A percentile compares a stretch with the other conserved stretches of the same genome.
Conservation (phyloP, 2,329 filamentous ascomycete genomes). For the Tothia fuscella region DNA sequence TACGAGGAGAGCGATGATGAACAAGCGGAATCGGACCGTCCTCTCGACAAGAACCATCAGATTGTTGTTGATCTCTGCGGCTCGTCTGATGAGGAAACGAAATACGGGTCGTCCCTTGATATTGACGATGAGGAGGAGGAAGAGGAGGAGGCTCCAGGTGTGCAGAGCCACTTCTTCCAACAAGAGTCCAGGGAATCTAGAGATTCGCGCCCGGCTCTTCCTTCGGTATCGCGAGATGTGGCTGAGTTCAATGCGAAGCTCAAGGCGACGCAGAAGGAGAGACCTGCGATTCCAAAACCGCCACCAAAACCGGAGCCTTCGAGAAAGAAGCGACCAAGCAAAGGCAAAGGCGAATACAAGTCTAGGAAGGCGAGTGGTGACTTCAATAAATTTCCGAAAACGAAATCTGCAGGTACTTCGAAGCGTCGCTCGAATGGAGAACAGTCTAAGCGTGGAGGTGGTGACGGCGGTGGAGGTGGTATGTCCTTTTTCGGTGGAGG, state of each 20-base stretch:
- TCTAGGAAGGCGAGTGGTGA: not conserved
- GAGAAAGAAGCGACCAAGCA: conserved; percentile 1
- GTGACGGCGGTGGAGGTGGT: conserved; percentile 6
- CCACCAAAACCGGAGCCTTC: not conserved
- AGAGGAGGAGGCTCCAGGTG: conserved; percentile 5
- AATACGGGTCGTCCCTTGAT: not conserved
- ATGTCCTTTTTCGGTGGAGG: conserved; percentile 4
- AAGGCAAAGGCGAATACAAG: conserved; percentile 2
- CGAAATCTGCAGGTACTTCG: no score
- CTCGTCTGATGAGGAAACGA: no score
- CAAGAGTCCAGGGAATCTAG: not conserved
- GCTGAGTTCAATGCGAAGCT: conserved; percentile 3
- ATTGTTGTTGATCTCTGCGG: conserved; percentile 1
- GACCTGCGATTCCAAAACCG: not conserved
- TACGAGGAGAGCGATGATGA: conserved; percentile 32
- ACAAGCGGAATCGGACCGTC: conserved; percentile 2
- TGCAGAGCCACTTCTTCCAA: not conserved
- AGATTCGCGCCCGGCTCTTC: not conserved
- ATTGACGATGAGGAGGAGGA: conserved; percentile 13
- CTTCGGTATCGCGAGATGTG: not conserved
- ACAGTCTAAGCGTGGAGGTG: conserved; percentile 7
- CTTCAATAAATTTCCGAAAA: not conserved
- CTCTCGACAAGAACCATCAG: conserved; percentile 3
- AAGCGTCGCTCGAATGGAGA: no score
- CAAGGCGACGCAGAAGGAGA: not conserved